Base-by-base conservation (phyloP, 345 rosid species). In the Xanthoceras sorbifolium region DNA sequence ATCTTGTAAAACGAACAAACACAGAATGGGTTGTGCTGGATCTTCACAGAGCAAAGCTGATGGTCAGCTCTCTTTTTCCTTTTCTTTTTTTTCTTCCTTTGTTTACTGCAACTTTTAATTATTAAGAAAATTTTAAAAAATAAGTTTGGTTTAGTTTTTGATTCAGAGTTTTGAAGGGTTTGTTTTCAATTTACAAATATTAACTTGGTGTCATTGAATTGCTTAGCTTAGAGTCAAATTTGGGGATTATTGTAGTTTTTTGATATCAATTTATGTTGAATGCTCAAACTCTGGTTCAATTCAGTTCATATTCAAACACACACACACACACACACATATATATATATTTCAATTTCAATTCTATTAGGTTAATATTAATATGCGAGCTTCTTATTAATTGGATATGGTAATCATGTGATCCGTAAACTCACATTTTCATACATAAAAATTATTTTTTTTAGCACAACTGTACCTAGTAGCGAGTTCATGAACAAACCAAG, bases 21-120 rank as follows among this genome's bases (percentile, higher is more conserved):
- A 62, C 76, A 61, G 36, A 77, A 92, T 92, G 97, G 97, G 95
- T 70, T 92, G 95, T 78, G 89, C 84, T 79, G 93, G 91, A 87
- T 92, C 97, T n/a, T 82, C 93, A 42, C 92, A 82, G 76, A 80
- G 89, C 26, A 85, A 88, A 79, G 87, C 74, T 75, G 93, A 88
- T 61, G 97, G 93, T 88, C 59, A 81, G 75, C 46, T 75, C n/a
- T 28, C 67, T 62, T 64, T 32, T 1, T 76, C 11, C n/a, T 52
- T 44, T 18, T 15, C 6, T 42, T 11, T 31, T 14, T 59, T 38
- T n/a, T 28, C 64, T 34, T 71, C 9, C 36, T 52, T 67, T 23
- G 15, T 42, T 42, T 42, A 38, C 42, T 38, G 42, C 42, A 38
- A 38, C 42, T 38, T 8, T 38, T 9, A 0, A 38, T 8, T 38